Conservation (phyloP, 306 rosid species). For the Prunus padus region DNA sequence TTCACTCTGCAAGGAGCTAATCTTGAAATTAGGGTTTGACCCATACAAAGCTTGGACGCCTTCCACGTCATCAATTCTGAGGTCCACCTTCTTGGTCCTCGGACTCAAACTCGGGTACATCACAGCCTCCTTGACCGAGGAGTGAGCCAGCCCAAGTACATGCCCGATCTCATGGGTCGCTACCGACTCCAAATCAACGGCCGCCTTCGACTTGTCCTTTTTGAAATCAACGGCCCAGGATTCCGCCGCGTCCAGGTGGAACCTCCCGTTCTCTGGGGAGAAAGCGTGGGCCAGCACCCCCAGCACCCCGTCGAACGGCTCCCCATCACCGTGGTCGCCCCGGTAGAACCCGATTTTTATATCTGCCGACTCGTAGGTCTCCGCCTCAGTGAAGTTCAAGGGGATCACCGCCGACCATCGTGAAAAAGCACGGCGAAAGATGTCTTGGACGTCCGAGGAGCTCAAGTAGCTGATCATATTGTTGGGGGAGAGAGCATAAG, state of each 20-base stretch:
- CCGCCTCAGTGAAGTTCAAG: conserved; percentile 55
- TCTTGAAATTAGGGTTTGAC: conserved; percentile 73
- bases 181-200: conserved; percentile 93
- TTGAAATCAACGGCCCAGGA: conserved; percentile 77
- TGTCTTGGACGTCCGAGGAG: conserved; percentile 41
- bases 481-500: conserved; percentile 63
- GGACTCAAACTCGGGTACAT: conserved; percentile 92
- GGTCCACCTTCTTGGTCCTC: conserved; percentile 62
- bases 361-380: conserved; percentile 48
- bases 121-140: conserved; percentile 70
- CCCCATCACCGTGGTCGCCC: conserved; percentile 94
- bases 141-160: conserved; percentile 79
- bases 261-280: conserved; percentile 82
- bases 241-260: conserved; percentile 86
- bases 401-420: conserved; percentile 93
- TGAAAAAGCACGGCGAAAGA: conserved; percentile 53
- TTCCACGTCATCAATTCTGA: conserved; percentile 77
- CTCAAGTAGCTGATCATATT: conserved; percentile 47
- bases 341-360: conserved; percentile 71
- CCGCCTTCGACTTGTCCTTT: conserved; percentile 58
- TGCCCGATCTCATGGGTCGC: conserved; percentile 98
- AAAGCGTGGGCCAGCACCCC: conserved; percentile 91
- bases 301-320: conserved; percentile 82
- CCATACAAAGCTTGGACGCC: conserved; percentile 90
- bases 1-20: conserved; percentile 49